A percentile compares a stretch with the other conserved stretches of the same genome.
These are phyloP conservation scores for Globisporangium iwayamae DNA, from an alignment of 352 stramenopile species.

Conservation along the genomic window DNA sequence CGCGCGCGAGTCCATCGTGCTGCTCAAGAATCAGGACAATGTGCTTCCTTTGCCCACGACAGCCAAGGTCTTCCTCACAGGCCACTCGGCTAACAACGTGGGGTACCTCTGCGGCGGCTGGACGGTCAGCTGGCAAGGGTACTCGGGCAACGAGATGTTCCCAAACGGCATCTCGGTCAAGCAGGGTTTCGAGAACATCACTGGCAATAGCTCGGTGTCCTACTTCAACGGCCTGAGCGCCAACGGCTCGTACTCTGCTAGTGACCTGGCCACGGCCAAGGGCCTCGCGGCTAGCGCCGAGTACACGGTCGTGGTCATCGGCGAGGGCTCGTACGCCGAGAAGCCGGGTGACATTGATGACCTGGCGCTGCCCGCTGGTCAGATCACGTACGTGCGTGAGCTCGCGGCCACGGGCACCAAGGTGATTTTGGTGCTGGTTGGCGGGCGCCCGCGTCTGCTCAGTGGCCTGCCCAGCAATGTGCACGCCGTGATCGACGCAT, in stretches of 20 bases:
- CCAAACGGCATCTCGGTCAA: constrained; percentile 62
- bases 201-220: constrained; percentile 18
- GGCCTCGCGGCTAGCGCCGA: constrained; percentile 33
- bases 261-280: constrained; percentile 54
- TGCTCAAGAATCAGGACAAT: constrained; percentile 77
- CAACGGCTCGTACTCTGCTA: constrained; percentile 52
- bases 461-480: constrained; percentile 48
- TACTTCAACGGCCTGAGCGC: constrained; percentile 58
- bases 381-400: constrained; percentile 70
- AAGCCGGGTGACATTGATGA: constrained; percentile 87
- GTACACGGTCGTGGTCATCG: constrained; percentile 81
- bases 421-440: constrained; percentile 74
- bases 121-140: constrained; percentile 86
- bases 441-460: constrained; percentile 77
- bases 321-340: constrained; percentile 77
- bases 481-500: constrained; percentile 72
- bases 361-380: constrained; percentile 51
- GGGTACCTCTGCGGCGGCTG: constrained; percentile 77
- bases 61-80: constrained; percentile 59
- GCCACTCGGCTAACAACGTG: constrained; percentile 62
- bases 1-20: constrained; percentile 78
- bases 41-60: constrained; percentile 43
- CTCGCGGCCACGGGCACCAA: constrained; percentile 66
- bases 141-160: constrained; percentile 59
- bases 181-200: constrained; percentile 41